Evolutionary conservation across 2,329 filamentous ascomycete species (phyloP).

Genomic region (Aspergillus ruber): DNA sequence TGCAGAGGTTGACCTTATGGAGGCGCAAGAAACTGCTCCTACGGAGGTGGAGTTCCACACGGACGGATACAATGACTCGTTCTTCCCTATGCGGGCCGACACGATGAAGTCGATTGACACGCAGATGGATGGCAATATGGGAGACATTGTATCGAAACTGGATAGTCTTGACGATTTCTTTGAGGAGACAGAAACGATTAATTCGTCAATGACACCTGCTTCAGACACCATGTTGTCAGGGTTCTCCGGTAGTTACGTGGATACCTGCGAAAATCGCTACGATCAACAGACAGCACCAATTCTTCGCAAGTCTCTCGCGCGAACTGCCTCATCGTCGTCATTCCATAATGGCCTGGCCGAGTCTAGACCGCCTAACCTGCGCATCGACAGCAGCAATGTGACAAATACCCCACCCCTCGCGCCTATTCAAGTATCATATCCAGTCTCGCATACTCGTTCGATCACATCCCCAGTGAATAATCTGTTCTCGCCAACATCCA

Average conservation of each 20-base stretch:
- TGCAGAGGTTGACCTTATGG: slow-evolving; percentile 58
- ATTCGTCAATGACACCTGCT: slow-evolving; percentile 46
- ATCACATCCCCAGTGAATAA: slow-evolving; percentile 70
- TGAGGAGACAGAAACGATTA: slow-evolving; percentile 58
- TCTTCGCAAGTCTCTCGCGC: slow-evolving; percentile 68
- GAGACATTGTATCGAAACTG: slow-evolving; percentile 73
- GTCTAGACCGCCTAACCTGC: slow-evolving; percentile 52
- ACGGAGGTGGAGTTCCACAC: slow-evolving; percentile 88
- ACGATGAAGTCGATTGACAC: slow-evolving; percentile 88
- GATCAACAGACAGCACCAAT: slow-evolving; percentile 91
- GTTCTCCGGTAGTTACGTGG: slow-evolving; percentile 59
- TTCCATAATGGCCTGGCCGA: slow-evolving; percentile 89
- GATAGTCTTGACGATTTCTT: slow-evolving; percentile 80
- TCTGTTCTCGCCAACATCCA: slow-evolving; percentile 41
- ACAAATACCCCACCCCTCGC: slow-evolving; percentile 30
- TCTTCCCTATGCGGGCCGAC: slow-evolving; percentile 74
- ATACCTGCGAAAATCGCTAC: slow-evolving; percentile 75
- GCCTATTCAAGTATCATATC: slow-evolving; percentile 43
- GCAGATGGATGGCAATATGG: slow-evolving; percentile 57
- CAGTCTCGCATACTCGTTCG: slow-evolving; percentile 70
- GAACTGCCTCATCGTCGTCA: slow-evolving; percentile 65
- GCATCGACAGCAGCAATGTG: slow-evolving; percentile 39
- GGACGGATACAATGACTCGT: slow-evolving; percentile 73
- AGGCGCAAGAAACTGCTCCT: slow-evolving; percentile 58
- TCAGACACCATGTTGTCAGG: slow-evolving; percentile 32